phyloP scores from a whole-genome alignment of 345 rosid genomes.

The Populus simonii region DNA sequence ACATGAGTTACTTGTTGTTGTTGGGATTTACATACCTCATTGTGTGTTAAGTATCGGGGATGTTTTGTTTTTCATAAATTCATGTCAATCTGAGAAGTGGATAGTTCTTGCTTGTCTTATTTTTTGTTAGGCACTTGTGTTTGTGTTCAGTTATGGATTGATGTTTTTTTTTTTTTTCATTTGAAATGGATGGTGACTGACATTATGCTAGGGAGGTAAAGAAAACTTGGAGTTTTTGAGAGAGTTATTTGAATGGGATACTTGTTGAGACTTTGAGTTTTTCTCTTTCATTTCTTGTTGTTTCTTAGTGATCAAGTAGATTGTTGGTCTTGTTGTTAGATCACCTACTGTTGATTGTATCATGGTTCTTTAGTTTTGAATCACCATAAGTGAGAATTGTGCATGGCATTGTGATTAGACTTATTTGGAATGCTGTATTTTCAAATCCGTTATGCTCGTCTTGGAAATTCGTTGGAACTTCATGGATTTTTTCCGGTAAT shows the following conservation, averaged over 20 bases:
- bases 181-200: conserved; percentile 20
- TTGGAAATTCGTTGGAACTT: conserved; percentile 11
- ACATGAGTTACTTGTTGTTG: not conserved
- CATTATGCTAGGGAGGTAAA: conserved; percentile 1
- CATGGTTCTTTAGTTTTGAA: not conserved
- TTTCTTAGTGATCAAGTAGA: conserved; percentile 2
- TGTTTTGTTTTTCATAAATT: conserved; percentile 6
- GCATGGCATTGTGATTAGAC: not conserved
- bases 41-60: not conserved
- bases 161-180: not conserved
- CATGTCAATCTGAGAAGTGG: conserved; percentile 11
- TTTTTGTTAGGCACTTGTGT: conserved; percentile 1
- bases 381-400: not conserved
- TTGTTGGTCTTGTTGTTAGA: not conserved
- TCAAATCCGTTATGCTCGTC: not conserved
- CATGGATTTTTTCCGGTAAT: not conserved
- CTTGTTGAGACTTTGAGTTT: not conserved
- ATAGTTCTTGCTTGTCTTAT: not conserved
- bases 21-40: not conserved
- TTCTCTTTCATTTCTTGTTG: not conserved
- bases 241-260: not conserved
- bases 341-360: not conserved
- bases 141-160: conserved; percentile 11
- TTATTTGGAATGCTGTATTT: not conserved
- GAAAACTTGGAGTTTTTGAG: conserved; percentile 3